These are phyloP conservation scores for Amaranthus tricolor DNA, from an alignment of 179 eudicot species.

Conservation along the genomic window DNA sequence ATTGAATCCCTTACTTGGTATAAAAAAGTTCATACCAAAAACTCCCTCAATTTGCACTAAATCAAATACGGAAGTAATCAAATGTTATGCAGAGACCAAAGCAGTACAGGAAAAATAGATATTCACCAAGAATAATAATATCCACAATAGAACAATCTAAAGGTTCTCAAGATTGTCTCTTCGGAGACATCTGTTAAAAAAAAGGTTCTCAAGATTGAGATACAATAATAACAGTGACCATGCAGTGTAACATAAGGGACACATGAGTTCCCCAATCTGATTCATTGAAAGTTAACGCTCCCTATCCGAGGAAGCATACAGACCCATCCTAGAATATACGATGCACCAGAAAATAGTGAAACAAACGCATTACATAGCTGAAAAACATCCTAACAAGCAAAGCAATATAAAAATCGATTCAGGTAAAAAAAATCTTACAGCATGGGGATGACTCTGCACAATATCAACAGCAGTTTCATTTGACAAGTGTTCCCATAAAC, in stretches of 20 bases:
- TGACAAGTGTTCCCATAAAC: slow-evolving; percentile 81
- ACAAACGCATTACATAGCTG: background rate
- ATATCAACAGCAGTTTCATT: slow-evolving; percentile 81
- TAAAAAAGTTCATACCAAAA: too few relatives aligned
- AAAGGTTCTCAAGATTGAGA: background rate
- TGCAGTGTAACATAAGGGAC: background rate
- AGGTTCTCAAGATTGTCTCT: background rate
- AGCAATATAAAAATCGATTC: background rate
- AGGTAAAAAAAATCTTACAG: slow-evolving; percentile 46
- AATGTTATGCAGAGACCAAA: background rate
- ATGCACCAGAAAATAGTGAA: slow-evolving; percentile 4
- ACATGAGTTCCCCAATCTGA: background rate
- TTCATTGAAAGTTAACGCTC: background rate
- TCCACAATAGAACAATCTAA: background rate
- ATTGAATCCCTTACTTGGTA: too few relatives aligned
- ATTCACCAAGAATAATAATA: background rate
- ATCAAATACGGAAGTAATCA: background rate
- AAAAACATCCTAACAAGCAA: background rate
- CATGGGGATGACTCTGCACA: slow-evolving; percentile 63
- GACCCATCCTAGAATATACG: background rate
- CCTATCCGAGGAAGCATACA: background rate
- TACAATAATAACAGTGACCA: background rate
- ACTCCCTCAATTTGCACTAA: background rate
- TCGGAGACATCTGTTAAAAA: too few relatives aligned
- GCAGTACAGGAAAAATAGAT: background rate